Percentiles rank a stretch among this genome's conserved stretches.
Conservation (phyloP, 305 asterid species). For the Fraxinus sp. region DNA sequence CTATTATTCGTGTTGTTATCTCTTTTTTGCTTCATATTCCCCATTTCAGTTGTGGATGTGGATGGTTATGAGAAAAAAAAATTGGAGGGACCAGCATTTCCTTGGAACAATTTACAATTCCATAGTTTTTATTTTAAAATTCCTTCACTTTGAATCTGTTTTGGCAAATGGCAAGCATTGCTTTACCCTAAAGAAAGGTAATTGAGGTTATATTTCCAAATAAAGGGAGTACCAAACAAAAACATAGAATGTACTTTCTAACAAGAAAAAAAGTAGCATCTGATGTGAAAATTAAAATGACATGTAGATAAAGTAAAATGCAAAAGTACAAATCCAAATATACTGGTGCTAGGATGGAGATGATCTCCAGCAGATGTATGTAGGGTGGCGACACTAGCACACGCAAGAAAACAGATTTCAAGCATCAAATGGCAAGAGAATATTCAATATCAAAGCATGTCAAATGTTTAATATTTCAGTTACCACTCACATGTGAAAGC, state of each 20-base stretch:
- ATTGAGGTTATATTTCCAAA: conserved; percentile 1
- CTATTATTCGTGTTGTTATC: neutral
- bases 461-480: conserved; percentile 11
- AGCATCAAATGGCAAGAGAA: neutral
- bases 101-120: neutral
- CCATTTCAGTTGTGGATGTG: neutral
- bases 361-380: neutral
- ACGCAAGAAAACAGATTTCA: neutral
- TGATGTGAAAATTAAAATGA: conserved; percentile 1
- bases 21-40: neutral
- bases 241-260: neutral
- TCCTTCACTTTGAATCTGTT: neutral
- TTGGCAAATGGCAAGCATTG: neutral
- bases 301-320: neutral
- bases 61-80: neutral
- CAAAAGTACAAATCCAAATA: neutral
- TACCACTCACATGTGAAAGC: conserved; percentile 86
- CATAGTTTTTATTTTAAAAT: neutral
- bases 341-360: neutral
- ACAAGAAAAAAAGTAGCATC: neutral
- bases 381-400: neutral
- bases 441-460: neutral
- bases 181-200: neutral
- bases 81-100: neutral
- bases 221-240: neutral